Evolutionary conservation across 805 yeast genomes (phyloP).

Genomic region (Priceomyces fermenticarens): DNA sequence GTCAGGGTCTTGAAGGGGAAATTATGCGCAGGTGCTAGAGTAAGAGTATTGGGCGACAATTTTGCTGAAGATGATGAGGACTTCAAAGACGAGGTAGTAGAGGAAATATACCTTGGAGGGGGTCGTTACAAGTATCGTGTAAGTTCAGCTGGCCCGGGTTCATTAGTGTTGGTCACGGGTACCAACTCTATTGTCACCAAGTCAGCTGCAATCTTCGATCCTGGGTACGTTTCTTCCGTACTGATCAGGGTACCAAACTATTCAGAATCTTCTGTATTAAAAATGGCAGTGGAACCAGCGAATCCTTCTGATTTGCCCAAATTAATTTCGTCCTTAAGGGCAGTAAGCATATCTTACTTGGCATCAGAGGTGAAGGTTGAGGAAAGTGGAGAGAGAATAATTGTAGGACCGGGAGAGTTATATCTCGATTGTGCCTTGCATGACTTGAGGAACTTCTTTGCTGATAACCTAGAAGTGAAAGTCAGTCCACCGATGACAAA

Average conservation of each 20-base stretch:
- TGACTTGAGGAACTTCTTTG: constrained; percentile 65
- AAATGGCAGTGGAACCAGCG: constrained; percentile 79
- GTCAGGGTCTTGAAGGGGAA: constrained; percentile 65
- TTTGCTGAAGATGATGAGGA: constrained; percentile 54
- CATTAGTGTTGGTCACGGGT: constrained; percentile 67
- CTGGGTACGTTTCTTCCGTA: constrained; percentile 11
- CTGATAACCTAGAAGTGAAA: constrained; percentile 63
- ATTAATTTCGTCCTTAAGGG: constrained; percentile 66
- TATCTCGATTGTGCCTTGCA: constrained; percentile 80
- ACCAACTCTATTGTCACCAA: constrained; percentile 55
- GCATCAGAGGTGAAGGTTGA: constrained; percentile 71
- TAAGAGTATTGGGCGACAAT: constrained; percentile 57
- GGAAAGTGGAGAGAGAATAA: constrained; percentile 82
- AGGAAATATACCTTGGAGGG: constrained; percentile 52
- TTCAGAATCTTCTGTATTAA: constrained; percentile 59
- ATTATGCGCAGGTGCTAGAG: constrained; percentile 42
- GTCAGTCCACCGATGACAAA: constrained; percentile 81
- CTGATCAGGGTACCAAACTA: constrained; percentile 41
- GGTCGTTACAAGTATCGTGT: constrained; percentile 67
- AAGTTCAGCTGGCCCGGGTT: constrained; percentile 56
- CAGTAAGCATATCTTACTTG: constrained; percentile 59
- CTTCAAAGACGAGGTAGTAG: constrained; percentile 37
- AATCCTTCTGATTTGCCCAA: constrained; percentile 76
- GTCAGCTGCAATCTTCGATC: constrained; percentile 53
- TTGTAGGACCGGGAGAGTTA: constrained; percentile 83